These are phyloP conservation scores for Xylaria bambusicola DNA, from an alignment of 495 filamentous ascomycete genomes.

Conservation along the genomic window DNA sequence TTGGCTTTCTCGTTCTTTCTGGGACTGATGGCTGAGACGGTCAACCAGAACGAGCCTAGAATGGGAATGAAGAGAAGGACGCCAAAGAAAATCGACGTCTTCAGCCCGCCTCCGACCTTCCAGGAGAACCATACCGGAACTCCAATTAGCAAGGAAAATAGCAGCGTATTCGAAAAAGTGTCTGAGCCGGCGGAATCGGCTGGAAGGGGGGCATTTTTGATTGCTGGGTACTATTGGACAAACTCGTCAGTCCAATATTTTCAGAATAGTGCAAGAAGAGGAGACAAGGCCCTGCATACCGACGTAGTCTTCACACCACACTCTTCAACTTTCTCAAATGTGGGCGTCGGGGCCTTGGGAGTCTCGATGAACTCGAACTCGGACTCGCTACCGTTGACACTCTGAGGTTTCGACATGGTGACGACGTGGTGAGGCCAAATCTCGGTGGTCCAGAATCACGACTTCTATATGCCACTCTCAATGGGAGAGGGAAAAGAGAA, in stretches of 20 bases:
- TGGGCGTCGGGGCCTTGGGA: constrained; percentile 61
- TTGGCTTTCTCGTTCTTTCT: constrained; percentile 78
- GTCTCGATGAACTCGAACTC: constrained; percentile 80
- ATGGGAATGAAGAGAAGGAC: constrained; percentile 66
- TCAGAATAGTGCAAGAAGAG: neutral
- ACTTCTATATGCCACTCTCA: constrained; percentile 11
- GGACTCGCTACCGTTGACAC: constrained; percentile 52
- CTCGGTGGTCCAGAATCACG: constrained; percentile 22
- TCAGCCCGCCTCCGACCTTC: constrained; percentile 69
- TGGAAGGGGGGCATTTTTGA: constrained; percentile 79
- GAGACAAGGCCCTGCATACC: constrained; percentile 48
- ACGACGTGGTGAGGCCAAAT: constrained; percentile 29
- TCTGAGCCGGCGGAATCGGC: constrained; percentile 73
- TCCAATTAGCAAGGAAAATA: constrained; percentile 57
- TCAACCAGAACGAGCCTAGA: constrained; percentile 70
- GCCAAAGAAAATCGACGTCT: constrained; percentile 71
- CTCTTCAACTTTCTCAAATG: constrained; percentile 60
- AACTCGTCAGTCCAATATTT: neutral
- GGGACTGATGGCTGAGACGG: constrained; percentile 64
- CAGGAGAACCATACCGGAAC: constrained; percentile 69
- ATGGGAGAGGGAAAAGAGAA: constrained; percentile 10
- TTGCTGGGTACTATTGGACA: constrained; percentile 64
- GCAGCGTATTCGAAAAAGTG: constrained; percentile 66
- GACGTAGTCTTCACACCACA: constrained; percentile 75
- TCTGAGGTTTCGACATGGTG: constrained; percentile 48